These are phyloP conservation scores for Brasilioporus rufonigricans DNA, from an alignment of 768 basidiomycete genomes.

Conservation along the genomic window DNA sequence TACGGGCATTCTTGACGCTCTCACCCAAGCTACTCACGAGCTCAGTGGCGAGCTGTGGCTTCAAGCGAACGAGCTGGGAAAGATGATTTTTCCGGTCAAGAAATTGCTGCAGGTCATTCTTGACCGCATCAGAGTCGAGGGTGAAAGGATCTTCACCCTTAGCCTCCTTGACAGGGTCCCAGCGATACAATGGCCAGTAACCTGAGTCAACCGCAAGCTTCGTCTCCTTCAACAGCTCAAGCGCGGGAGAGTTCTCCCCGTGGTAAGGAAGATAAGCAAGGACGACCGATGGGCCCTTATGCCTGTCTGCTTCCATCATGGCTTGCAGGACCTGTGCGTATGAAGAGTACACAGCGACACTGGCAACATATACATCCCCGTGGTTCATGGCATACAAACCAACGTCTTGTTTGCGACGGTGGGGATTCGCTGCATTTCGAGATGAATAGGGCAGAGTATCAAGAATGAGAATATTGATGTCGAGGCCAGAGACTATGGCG, in stretches of 20 bases:
- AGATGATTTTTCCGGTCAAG: constrained; percentile 96
- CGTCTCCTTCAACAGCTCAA: constrained; percentile 94
- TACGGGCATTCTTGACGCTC: constrained; percentile 79
- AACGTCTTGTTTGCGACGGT: constrained; percentile 90
- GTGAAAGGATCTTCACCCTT: constrained; percentile 81
- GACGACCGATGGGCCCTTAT: constrained; percentile 86
- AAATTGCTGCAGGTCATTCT: constrained; percentile 90
- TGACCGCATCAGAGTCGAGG: constrained; percentile 91
- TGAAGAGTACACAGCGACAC: constrained; percentile 92
- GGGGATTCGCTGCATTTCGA: constrained; percentile 64
- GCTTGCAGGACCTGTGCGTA: constrained; percentile 94
- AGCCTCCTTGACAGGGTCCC: constrained; percentile 86
- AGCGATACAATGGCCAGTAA: constrained; percentile 98
- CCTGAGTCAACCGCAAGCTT: constrained; percentile 95
- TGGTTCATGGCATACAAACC: constrained; percentile 99
- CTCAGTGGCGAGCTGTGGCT: constrained; percentile 77
- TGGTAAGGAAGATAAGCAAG: constrained; percentile 93
- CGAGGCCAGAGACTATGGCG: constrained; percentile 83
- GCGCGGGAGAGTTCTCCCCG: constrained; percentile 69
- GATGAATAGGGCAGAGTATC: constrained; percentile 89
- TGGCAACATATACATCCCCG: constrained; percentile 94
- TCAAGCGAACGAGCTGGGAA: constrained; percentile 83
- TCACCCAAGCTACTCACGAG: constrained; percentile 83
- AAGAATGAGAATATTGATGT: constrained; percentile 94
- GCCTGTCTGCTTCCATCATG: constrained; percentile 85